phyloP scores from a whole-genome alignment of 441 rosid genomes.

The Adansonia rubrostipa region DNA sequence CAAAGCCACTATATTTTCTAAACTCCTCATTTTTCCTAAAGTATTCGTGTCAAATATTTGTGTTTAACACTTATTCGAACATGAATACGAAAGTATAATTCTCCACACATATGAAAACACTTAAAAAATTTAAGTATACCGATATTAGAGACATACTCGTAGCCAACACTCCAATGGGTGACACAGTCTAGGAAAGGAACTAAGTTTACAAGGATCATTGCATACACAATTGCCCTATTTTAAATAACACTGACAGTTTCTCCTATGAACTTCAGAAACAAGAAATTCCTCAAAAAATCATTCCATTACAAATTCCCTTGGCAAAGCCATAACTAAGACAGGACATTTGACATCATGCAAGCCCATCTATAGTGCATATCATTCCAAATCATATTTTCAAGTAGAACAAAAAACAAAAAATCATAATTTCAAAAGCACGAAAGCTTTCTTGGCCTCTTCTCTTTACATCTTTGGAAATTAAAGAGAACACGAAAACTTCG shows the following conservation, averaged over 20 bases:
- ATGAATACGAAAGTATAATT: background rate
- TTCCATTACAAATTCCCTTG: background rate
- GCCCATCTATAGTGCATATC: background rate
- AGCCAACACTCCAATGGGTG: background rate
- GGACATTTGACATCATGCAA: background rate
- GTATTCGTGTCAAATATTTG: background rate
- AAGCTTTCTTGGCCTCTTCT: background rate
- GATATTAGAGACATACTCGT: background rate
- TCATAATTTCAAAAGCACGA: too few relatives aligned
- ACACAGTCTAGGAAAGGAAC: too few relatives aligned
- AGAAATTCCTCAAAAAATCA: background rate
- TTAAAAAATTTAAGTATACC: background rate
- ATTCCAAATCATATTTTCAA: background rate
- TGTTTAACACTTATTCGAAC: background rate
- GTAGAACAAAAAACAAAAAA: too few relatives aligned
- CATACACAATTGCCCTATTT: background rate
- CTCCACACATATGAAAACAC: background rate
- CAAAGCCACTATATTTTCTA: background rate
- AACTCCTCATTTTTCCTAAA: too few relatives aligned
- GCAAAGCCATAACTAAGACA: background rate
- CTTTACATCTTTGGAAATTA: background rate
- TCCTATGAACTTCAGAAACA: background rate
- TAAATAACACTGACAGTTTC: background rate
- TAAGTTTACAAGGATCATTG: background rate
- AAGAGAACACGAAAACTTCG: background rate